These are phyloP conservation scores for Phytopythium delawarense DNA, from an alignment of 352 stramenopile species.

Conservation along the genomic window DNA sequence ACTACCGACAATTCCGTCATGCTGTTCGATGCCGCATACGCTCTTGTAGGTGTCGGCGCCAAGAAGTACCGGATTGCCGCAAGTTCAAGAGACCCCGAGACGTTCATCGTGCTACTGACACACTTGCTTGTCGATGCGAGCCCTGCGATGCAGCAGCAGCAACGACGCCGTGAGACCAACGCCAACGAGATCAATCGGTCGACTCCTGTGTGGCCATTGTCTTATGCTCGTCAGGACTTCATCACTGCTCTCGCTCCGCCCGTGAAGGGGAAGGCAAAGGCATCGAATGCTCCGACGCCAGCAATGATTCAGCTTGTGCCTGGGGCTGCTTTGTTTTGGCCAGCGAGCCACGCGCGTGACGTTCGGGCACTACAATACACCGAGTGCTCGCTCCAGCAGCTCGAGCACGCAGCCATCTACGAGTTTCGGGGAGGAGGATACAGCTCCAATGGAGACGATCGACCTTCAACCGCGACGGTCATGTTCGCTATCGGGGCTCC, in stretches of 20 bases:
- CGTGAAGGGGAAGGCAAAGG: not conserved
- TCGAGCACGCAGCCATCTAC: conserved; percentile 47
- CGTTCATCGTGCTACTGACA: conserved; percentile 37
- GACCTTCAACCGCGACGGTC: not conserved
- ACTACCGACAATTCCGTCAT: conserved; percentile 13
- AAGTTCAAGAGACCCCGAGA: conserved; percentile 49
- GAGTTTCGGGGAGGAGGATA: conserved; percentile 33
- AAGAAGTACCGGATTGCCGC: conserved; percentile 40
- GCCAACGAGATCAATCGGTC: conserved; percentile 10
- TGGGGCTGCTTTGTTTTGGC: conserved; percentile 46
- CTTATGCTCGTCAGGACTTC: conserved; percentile 34
- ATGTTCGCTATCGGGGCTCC: conserved; percentile 35
- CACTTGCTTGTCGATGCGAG: conserved; percentile 19
- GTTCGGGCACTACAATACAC: conserved; percentile 39
- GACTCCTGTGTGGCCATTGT: conserved; percentile 24
- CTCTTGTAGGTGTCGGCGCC: conserved; percentile 42
- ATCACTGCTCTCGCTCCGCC: not conserved
- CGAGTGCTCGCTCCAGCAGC: conserved; percentile 25
- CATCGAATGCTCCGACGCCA: not conserved
- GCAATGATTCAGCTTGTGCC: conserved; percentile 13
- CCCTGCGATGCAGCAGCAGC: conserved; percentile 31
- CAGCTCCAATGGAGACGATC: not conserved
- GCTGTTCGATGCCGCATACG: conserved; percentile 30
- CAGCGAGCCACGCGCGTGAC: conserved; percentile 26
- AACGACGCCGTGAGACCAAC: conserved; percentile 1